Percentiles rank a stretch among this genome's conserved stretches.
These are phyloP conservation scores for Populus simonii DNA, from an alignment of 345 rosid species.

Conservation along the genomic window DNA sequence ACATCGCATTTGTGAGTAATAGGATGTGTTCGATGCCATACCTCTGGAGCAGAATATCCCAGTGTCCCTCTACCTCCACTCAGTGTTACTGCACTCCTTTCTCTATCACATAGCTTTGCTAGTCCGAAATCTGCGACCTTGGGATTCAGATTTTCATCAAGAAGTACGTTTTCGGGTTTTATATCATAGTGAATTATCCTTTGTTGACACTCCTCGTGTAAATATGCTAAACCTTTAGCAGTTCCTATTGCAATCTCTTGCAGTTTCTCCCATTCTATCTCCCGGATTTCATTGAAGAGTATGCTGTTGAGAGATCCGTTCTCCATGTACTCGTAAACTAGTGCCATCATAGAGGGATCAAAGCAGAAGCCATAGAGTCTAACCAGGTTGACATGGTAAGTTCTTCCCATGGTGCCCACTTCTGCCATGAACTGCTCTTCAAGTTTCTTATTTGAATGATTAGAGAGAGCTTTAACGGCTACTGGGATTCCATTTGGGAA, in stretches of 20 bases:
- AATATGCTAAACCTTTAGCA: conserved; percentile 19
- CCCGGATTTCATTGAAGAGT: conserved; percentile 10
- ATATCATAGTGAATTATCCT: conserved; percentile 31
- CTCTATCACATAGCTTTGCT: conserved; percentile 15
- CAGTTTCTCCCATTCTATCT: conserved; percentile 13
- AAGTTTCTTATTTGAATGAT: conserved; percentile 7
- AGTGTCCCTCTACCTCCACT: conserved; percentile 12
- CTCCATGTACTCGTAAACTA: conserved; percentile 40
- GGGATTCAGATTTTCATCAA: conserved; percentile 11
- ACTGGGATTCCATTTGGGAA: conserved; percentile 8
- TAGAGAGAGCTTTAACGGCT: conserved; percentile 29
- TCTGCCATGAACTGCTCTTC: conserved; percentile 46
- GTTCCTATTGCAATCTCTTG: conserved; percentile 15
- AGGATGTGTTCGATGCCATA: not conserved
- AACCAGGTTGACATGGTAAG: conserved; percentile 35
- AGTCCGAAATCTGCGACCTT: conserved; percentile 33
- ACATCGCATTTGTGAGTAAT: conserved; percentile 24
- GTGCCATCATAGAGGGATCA: conserved; percentile 20
- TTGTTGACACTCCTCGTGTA: conserved; percentile 26
- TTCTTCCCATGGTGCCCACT: conserved; percentile 41
- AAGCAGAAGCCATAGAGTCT: conserved; percentile 38
- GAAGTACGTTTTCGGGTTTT: conserved; percentile 30
- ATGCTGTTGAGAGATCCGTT: conserved; percentile 34
- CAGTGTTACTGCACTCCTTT: not conserved
- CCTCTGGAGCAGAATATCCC: conserved; percentile 20